Percentiles rank a stretch among this genome's conserved stretches.
Conservation (phyloP, 2,329 filamentous ascomycete genomes). For the Venturia effusa region DNA sequence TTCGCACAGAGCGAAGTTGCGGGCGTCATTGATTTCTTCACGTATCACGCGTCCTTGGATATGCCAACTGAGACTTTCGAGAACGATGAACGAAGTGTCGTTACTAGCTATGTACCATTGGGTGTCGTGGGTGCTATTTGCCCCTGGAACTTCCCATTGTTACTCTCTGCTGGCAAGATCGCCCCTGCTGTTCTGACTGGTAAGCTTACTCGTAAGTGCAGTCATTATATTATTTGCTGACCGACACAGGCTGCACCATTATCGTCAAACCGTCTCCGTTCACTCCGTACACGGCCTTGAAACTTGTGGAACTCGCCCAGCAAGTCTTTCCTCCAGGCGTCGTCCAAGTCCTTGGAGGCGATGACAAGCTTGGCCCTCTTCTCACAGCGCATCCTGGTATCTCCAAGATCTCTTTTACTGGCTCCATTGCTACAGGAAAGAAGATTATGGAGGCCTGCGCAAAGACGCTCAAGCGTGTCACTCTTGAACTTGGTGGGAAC, state of each 20-base stretch:
- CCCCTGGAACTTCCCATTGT: slow-evolving; percentile 43
- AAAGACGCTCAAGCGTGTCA: slow-evolving; percentile 49
- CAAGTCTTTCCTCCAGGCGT: slow-evolving; percentile 51
- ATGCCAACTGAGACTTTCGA: slow-evolving; percentile 30
- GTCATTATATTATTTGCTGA: background rate
- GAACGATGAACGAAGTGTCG: slow-evolving; percentile 37
- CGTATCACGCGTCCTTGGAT: slow-evolving; percentile 20
- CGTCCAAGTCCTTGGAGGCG: slow-evolving; percentile 50
- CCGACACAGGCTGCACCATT: slow-evolving; percentile 35
- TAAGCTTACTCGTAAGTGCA: background rate
- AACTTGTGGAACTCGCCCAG: slow-evolving; percentile 48
- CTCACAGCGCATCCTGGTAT: slow-evolving; percentile 49
- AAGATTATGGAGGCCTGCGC: slow-evolving; percentile 47
- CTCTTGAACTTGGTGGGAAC: slow-evolving; percentile 52
- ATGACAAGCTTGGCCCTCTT: slow-evolving; percentile 48
- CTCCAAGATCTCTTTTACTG: slow-evolving; percentile 54
- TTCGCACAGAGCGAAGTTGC: slow-evolving; percentile 10
- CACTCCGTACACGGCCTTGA: slow-evolving; percentile 48
- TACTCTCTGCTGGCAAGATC: slow-evolving; percentile 43
- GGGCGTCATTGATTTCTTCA: slow-evolving; percentile 6
- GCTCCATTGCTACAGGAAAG: slow-evolving; percentile 50
- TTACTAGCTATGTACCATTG: slow-evolving; percentile 35
- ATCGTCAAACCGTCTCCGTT: slow-evolving; percentile 48
- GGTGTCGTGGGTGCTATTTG: slow-evolving; percentile 33
- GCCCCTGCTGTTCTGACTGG: slow-evolving; percentile 43